Evolutionary conservation across 805 yeast species (phyloP).

Genomic region (Metschnikowia continentalis): DNA sequence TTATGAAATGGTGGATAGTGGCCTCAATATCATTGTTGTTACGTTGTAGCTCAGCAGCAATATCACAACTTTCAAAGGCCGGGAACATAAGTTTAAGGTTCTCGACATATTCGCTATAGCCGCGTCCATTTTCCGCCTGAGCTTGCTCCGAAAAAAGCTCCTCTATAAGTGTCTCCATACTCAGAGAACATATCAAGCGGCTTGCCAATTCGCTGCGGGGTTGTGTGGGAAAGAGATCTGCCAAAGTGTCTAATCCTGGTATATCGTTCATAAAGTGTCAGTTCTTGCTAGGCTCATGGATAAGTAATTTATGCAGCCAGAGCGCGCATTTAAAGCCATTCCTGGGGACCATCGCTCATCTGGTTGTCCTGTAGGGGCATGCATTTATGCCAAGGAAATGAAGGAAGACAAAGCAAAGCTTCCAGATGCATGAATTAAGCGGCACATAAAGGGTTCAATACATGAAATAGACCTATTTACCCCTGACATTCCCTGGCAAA

Average conservation of each 20-base stretch:
- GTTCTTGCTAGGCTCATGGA: background rate
- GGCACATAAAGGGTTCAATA: too few relatives aligned
- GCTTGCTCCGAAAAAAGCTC: slow-evolving; percentile 18
- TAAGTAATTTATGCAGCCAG: background rate
- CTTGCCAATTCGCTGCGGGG: slow-evolving; percentile 25
- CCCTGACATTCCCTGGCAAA: too few relatives aligned
- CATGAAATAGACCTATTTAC: too few relatives aligned
- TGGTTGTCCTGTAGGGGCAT: background rate
- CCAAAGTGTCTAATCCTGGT: slow-evolving; percentile 19
- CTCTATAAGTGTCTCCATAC: slow-evolving; percentile 23
- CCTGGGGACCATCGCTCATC: background rate
- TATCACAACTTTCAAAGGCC: slow-evolving; percentile 23
- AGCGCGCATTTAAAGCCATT: background rate
- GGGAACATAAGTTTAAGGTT: slow-evolving; percentile 46
- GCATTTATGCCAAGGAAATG: too few relatives aligned
- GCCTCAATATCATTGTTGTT: slow-evolving; percentile 28
- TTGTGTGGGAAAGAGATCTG: slow-evolving; percentile 26
- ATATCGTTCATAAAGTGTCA: slow-evolving; percentile 4
- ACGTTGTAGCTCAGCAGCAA: slow-evolving; percentile 27
- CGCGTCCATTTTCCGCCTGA: background rate
- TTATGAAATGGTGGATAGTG: slow-evolving; percentile 20
- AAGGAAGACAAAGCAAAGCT: too few relatives aligned
- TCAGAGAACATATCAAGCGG: slow-evolving; percentile 22
- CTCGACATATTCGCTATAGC: slow-evolving; percentile 16
- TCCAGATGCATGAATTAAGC: too few relatives aligned